Conservation (phyloP, 768 basidiomycete species). For the Boletus eberwhitei region DNA sequence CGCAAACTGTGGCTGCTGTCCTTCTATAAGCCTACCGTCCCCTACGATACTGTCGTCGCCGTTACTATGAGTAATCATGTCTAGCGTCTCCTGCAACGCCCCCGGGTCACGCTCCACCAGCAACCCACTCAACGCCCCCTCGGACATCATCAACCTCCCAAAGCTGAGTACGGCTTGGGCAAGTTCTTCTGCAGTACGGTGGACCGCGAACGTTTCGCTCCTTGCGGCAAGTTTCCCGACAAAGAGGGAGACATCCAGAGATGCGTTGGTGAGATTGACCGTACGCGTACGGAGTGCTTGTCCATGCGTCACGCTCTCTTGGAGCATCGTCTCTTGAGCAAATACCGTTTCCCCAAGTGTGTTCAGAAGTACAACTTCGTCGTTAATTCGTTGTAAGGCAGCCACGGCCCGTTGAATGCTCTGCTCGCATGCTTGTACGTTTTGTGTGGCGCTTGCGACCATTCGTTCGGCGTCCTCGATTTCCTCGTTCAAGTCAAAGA, state of each 20-base stretch:
- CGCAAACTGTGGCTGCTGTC: neutral
- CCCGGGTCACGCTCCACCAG: conserved; percentile 3
- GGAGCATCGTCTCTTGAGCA: conserved; percentile 3
- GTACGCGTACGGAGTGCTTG: conserved; percentile 12
- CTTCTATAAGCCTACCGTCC: neutral
- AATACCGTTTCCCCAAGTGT: neutral
- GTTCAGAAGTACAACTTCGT: conserved; percentile 1
- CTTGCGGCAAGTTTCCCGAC: conserved; percentile 11
- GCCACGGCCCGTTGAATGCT: conserved; percentile 7
- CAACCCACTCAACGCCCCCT: neutral
- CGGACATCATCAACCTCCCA: conserved; percentile 8
- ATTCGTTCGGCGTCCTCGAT: conserved; percentile 6
- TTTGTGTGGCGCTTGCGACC: conserved; percentile 5
- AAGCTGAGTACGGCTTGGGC: conserved; percentile 7
- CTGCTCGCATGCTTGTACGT: neutral
- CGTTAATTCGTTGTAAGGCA: conserved; percentile 1
- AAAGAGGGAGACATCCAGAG: conserved; percentile 15
- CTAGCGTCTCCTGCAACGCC: conserved; percentile 11
- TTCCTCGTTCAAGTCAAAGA: conserved; percentile 17
- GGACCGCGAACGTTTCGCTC: conserved; percentile 11
- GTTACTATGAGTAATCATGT: conserved; percentile 6
- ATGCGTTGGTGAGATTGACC: conserved; percentile 14
- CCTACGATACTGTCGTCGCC: neutral
- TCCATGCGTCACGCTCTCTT: conserved; percentile 4
- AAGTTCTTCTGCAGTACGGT: conserved; percentile 11